Percentiles rank a stretch among this genome's conserved stretches.
These are phyloP conservation scores for Backusella parvicylindrica DNA, from an alignment of 192 early-diverging fungal species.

Conservation along the genomic window DNA sequence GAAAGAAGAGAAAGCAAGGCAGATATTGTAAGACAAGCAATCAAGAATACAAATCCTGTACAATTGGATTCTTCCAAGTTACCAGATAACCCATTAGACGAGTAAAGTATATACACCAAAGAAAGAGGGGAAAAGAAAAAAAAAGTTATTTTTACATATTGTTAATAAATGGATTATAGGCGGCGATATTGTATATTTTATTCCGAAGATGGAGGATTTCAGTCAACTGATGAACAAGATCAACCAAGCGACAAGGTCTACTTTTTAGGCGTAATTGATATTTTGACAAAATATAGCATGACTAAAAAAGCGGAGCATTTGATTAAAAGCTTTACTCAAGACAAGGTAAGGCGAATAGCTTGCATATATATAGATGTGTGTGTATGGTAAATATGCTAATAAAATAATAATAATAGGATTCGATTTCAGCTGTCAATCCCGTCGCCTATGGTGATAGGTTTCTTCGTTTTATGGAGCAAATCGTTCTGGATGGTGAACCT, in stretches of 20 bases:
- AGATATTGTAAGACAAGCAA: constrained; percentile 48
- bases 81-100: constrained; percentile 49
- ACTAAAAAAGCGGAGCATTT: constrained; percentile 85
- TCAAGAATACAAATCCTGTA: constrained; percentile 51
- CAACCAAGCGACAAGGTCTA: constrained; percentile 63
- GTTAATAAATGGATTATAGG: constrained; percentile 28
- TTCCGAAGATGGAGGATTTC: constrained; percentile 86
- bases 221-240: constrained; percentile 71
- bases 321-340: constrained; percentile 77
- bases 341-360: constrained; percentile 52
- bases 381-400: too few relatives aligned
- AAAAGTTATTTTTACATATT: not conserved
- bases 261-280: constrained; percentile 96
- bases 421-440: constrained; percentile 84
- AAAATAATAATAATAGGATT: constrained; percentile 42
- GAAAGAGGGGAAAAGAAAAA: too few relatives aligned
- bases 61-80: constrained; percentile 58
- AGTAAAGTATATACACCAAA: constrained; percentile 16
- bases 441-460: constrained; percentile 84
- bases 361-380: not conserved
- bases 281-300: constrained; percentile 88
- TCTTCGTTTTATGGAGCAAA: constrained; percentile 70
- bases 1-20: constrained; percentile 39
- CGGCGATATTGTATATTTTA: constrained; percentile 84
- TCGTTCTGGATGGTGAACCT: not conserved